These are phyloP conservation scores for Rhinocladiella similis DNA, from an alignment of 2,329 filamentous ascomycete species.

Conservation along the genomic window DNA sequence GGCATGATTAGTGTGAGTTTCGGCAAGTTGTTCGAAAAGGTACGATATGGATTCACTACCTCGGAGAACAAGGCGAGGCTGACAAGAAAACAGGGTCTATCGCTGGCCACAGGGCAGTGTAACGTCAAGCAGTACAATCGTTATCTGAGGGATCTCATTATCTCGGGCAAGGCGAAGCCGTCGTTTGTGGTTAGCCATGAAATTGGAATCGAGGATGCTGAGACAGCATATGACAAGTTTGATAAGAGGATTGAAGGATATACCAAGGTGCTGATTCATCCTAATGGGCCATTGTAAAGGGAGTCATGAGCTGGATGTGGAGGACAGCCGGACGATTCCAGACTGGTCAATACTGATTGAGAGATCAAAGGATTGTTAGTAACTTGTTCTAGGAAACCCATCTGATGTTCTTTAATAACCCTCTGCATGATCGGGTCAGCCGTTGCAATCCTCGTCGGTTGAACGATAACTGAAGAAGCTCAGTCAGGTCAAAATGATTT, in stretches of 20 bases:
- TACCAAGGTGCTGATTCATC: constrained; percentile 68
- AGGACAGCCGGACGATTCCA: background rate
- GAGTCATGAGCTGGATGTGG: background rate
- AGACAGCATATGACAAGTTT: constrained; percentile 64
- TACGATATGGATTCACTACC: constrained; percentile 28
- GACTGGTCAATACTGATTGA: background rate
- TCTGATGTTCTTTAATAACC: too few species aligned
- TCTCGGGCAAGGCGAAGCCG: constrained; percentile 63
- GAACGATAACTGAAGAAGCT: too few species aligned
- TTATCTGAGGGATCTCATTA: constrained; percentile 65
- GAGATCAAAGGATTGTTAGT: background rate
- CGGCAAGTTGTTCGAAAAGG: constrained; percentile 69
- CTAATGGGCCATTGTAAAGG: constrained; percentile 51
- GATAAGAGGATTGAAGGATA: constrained; percentile 66
- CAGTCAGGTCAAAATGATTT: too few species aligned
- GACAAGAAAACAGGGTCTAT: constrained; percentile 8
- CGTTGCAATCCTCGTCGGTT: too few species aligned
- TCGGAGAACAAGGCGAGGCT: background rate
- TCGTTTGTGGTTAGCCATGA: constrained; percentile 68
- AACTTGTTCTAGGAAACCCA: too few species aligned
- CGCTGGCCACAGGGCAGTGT: constrained; percentile 56
- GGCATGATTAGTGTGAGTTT: constrained; percentile 66
- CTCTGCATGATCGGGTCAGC: too few species aligned
- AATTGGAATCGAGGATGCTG: constrained; percentile 62
- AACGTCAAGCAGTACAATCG: constrained; percentile 70